Base-by-base conservation (phyloP, 345 rosid genomes). In the Hibiscus syriacus region DNA sequence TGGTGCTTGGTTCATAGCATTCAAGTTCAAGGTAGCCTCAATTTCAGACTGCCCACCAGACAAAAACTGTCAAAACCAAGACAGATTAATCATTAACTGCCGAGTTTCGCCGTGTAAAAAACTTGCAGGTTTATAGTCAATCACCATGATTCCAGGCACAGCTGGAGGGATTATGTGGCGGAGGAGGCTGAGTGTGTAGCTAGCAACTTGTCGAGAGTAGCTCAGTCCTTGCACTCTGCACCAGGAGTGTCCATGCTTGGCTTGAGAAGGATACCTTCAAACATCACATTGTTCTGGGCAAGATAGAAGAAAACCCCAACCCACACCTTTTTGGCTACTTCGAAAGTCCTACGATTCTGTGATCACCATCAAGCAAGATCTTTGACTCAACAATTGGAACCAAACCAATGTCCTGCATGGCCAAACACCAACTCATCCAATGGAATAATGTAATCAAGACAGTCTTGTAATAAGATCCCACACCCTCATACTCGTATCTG, bases 21-120 rank as follows among this genome's bases (percentile, higher is more conserved):
- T 43, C 48, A 43, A 14, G 48, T 43, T 43, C 48, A 88, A 71
- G 32, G 96, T 93, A 30, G 97, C 97, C 78, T 90, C 98, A 68
- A 88, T 85, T 77, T 90, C 98, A 17, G 98, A 92, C 75, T 93
- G n/a, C 96, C 98, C 97, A 22, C 97, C 90, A 20, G 97, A 90
- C 90, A 93, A 81, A 77, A 93, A 90, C 98, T 90, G 93, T 78
- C 32, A 72, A 57, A 32, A n/a, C 29, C 60, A 53, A 0, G 11
- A 49, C 13, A 2, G 11, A 52, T 34, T 45, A 49, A 19, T 12
- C 36, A 32, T 32, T 32, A 46, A 39, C 38, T 10, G 13, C 34
- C 10, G 11, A 36, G 59, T 34, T 49, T 17, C 22, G 4, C 34
- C 22, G 8, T 19, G n/a, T n/a, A 49, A 38, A 19, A 49, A 19